Conservation (phyloP, 2,329 filamentous ascomycete genomes). For the Fusarium avenaceum region DNA sequence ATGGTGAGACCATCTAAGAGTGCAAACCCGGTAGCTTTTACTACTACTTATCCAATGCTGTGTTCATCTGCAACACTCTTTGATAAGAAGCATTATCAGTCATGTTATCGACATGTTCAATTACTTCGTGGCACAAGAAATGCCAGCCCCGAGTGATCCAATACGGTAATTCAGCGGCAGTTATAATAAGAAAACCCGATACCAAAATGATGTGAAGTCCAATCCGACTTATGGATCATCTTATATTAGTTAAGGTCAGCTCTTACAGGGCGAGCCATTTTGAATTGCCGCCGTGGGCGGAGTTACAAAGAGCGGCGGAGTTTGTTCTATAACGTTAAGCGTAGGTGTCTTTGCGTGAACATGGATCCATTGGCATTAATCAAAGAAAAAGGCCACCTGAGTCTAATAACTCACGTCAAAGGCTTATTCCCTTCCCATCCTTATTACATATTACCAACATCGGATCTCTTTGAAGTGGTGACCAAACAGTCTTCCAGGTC, state of each 20-base stretch:
- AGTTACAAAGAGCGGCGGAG: conserved; percentile 37
- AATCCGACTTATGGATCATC: too few species aligned
- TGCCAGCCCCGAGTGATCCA: background rate
- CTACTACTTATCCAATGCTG: too few species aligned
- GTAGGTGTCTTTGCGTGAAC: background rate
- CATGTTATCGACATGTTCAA: background rate
- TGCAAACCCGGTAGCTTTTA: too few species aligned
- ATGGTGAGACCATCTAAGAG: too few species aligned
- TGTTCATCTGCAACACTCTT: too few species aligned
- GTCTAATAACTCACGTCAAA: background rate
- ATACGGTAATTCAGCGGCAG: background rate
- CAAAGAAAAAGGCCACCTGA: background rate
- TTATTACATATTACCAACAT: background rate
- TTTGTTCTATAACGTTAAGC: conserved; percentile 8
- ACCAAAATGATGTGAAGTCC: background rate
- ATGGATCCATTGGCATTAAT: background rate
- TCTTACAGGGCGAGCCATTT: conserved; percentile 1
- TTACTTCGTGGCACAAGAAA: background rate
- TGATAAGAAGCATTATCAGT: background rate
- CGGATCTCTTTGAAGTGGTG: background rate
- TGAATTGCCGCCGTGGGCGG: conserved; percentile 29
- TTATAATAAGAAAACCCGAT: background rate
- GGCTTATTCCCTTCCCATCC: conserved; percentile 5
- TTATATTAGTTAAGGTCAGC: background rate
- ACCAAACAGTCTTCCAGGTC: conserved; percentile 27